Base-by-base conservation (phyloP, 2,329 filamentous ascomycete species). In the Diaporthe longicolla region DNA sequence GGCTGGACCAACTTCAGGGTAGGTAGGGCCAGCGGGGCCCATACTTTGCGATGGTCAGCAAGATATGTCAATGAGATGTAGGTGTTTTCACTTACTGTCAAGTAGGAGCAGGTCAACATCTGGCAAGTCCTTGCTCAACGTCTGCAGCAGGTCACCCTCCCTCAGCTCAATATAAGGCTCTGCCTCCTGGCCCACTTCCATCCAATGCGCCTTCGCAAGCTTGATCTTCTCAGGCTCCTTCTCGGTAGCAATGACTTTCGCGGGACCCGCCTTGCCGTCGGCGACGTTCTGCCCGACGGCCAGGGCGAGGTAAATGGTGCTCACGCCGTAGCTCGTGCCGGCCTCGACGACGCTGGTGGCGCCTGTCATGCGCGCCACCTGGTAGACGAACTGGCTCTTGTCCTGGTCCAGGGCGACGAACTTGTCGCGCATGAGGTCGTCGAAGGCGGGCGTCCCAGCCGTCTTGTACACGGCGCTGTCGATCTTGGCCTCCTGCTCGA, bases 351-450 rank as follows among this genome's bases (percentile, higher is more conserved):
- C 59, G 37, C 54, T 72, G n/a, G 48, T 71, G 21, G 75, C 75
- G 40, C 61, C 68, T 7, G 37, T 68, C 32, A 81, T 79, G 26
- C 79, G 81, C 11, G 82, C 76, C 2, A 87, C 74, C 24, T 85
- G 83, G 76, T 87, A 87, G 11, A 85, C 76, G 54, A 87, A 83
- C 40, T 83, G 78, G 73, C 81, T 83, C 74, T 87, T 87, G 76
- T 87, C 85, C 32, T 82, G 76, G 52, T 86, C 84, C 2, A 87
- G 80, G 1, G 85, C 85, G 74, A 87, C 84, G 77, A 87, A 86
- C 75, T 86, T 87, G 77, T 87, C 85, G 19, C 63, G 63, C 63
- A 68, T 68, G 32, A 68, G 63, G 32, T 68, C 63, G 48, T 68
- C 63, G 4, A 68, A 68, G 32, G 63, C 24, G 5, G 19, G 35